These are phyloP conservation scores for Xerocomellus intermedius DNA, from an alignment of 768 basidiomycete species.

Conservation along the genomic window DNA sequence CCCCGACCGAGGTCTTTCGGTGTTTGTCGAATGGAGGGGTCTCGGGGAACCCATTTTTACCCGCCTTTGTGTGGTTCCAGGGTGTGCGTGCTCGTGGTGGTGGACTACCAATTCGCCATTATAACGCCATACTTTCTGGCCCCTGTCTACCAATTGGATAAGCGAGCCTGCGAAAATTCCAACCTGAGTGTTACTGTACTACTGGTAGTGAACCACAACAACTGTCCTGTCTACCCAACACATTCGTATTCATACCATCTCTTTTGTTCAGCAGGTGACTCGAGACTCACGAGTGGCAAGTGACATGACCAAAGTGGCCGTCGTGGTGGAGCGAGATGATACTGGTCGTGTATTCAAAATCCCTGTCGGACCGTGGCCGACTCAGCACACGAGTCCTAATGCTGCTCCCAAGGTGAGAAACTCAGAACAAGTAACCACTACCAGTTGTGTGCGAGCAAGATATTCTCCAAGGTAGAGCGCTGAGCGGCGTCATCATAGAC, in stretches of 20 bases:
- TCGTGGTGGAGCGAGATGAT: slow-evolving; percentile 24
- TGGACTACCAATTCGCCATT: slow-evolving; percentile 13
- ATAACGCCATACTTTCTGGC: slow-evolving; percentile 22
- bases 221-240: neutral
- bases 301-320: neutral
- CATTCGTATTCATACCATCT: neutral
- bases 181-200: too few species aligned
- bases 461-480: neutral
- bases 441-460: neutral
- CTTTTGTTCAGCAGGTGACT: neutral
- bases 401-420: slow-evolving; percentile 18
- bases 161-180: slow-evolving; percentile 10
- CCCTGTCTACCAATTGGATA: neutral
- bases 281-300: too few species aligned
- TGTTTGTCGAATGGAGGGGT: neutral
- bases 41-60: slow-evolving; percentile 8
- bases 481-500: slow-evolving; percentile 9
- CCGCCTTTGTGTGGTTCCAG: slow-evolving; percentile 2
- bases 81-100: slow-evolving; percentile 1
- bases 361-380: slow-evolving; percentile 9
- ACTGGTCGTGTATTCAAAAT: slow-evolving; percentile 17
- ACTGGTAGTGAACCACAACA: neutral
- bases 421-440: neutral
- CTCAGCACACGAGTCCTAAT: neutral
- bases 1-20: neutral